Evolutionary conservation across 768 basidiomycete genomes (phyloP), one percentile per base, ranked within the genome.

Genomic region (Xanthoconium purpureum): DNA sequence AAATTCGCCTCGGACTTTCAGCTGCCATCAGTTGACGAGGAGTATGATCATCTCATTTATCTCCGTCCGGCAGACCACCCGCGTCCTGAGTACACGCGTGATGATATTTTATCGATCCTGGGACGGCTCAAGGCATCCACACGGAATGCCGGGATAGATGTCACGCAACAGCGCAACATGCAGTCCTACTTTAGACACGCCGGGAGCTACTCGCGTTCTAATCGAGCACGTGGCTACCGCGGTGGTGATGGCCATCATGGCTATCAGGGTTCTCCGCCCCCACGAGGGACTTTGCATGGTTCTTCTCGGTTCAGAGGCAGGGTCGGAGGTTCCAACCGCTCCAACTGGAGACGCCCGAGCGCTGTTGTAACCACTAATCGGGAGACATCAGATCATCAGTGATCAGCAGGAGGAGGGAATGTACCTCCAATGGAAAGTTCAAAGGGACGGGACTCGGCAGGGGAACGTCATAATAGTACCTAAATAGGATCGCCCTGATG

Each of bases 1-100:
- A 81, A 82, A 50, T 90, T 93, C 70, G 78, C 79, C 46, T 74
- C 77, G 47, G 82, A 85, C 61, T 87, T 84, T 65, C 74, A 75
- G 65, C 66, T 74, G 29, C 90, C 90, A 30, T 67, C 67, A 20
- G 63, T 77, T 37, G 63, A 74, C 36, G 91, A 92, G 76, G 88
- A 84, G 18, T 84, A 85, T 68, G 77, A 91, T 58, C 80, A 81
- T 47, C 79, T 89, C 62, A 56, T 77, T 28, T 58, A 65, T 58
- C 65, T 80, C 38, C 66, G 54, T 13, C 71, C 72, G 33, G 65
- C 68, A 50, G 73, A 80, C 56, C 71, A 74, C 47, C 72, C 72
- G 15, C 69, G 73, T 53, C 66, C 77, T 38, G 71, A 68, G 52
- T 88, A 87, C 71, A 74, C 80, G 51, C 76, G 68, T 39, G 71